Conservation (phyloP, 1,284 basidiomycete species). For the Ceratobasidium papillatum region DNA sequence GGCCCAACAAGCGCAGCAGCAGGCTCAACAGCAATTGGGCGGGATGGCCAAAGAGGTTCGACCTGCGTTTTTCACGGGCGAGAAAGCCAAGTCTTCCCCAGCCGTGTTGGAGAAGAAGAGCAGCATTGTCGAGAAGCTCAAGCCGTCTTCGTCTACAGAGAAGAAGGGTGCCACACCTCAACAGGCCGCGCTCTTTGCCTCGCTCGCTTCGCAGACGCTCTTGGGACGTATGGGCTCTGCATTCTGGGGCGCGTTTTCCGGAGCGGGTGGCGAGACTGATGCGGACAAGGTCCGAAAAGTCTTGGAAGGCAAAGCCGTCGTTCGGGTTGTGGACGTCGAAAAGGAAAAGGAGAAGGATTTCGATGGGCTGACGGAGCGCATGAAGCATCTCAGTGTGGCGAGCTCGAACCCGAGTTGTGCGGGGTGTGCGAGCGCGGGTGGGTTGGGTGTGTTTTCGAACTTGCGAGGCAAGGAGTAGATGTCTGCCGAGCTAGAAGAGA, state of each 20-base stretch:
- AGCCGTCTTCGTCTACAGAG: background rate
- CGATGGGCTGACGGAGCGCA: slow-evolving; percentile 17
- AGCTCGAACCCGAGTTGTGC: background rate
- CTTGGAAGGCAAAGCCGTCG: slow-evolving; percentile 77
- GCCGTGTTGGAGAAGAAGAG: background rate
- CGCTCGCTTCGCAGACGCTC: slow-evolving; percentile 74
- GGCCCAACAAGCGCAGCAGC: slow-evolving; percentile 41
- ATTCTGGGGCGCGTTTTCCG: slow-evolving; percentile 80
- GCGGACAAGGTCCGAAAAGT: slow-evolving; percentile 77
- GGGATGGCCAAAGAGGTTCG: slow-evolving; percentile 49
- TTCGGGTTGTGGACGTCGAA: slow-evolving; percentile 75
- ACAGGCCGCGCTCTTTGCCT: slow-evolving; percentile 65
- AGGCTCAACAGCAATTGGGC: slow-evolving; percentile 46
- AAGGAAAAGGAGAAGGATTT: slow-evolving; percentile 22
- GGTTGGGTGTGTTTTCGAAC: slow-evolving; percentile 22
- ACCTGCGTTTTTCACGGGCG: slow-evolving; percentile 52
- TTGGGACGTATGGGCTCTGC: slow-evolving; percentile 70
- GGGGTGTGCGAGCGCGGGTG: background rate
- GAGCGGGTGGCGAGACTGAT: slow-evolving; percentile 46
- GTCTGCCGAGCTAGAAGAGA: no score
- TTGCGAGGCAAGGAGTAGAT: slow-evolving; percentile 24
- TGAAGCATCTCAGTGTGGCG: slow-evolving; percentile 2
- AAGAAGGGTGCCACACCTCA: slow-evolving; percentile 37
- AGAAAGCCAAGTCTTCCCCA: background rate
- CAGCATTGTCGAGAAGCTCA: slow-evolving; percentile 53